A percentile compares a stretch with the other conserved stretches of the same genome.
phyloP scores from a whole-genome alignment of 352 stramenopile genomes.

The Phytophthora niederhauseri region DNA sequence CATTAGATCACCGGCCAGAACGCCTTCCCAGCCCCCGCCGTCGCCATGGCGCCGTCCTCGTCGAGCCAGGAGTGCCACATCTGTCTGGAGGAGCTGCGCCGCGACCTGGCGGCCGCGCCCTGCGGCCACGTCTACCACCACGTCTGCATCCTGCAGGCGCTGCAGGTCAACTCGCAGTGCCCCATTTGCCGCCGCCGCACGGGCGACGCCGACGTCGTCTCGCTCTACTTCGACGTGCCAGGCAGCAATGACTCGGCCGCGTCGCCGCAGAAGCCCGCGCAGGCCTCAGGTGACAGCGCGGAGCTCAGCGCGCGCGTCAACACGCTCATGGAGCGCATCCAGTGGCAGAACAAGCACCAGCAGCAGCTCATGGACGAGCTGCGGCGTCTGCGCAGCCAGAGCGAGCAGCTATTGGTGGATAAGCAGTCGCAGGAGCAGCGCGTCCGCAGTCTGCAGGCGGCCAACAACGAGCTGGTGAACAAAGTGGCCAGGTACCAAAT shows the following conservation, averaged over 20 bases:
- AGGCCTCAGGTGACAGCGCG: constrained; percentile 33
- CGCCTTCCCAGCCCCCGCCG: background rate
- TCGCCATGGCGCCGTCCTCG: constrained; percentile 18
- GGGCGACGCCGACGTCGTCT: constrained; percentile 51
- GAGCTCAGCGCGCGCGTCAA: constrained; percentile 60
- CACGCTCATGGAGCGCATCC: constrained; percentile 68
- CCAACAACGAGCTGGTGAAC: constrained; percentile 61
- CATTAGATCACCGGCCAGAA: background rate
- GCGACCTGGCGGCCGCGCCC: constrained; percentile 58
- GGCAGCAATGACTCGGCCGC: background rate
- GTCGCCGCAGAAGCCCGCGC: background rate
- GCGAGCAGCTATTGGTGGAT: constrained; percentile 64
- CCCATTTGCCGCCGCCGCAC: constrained; percentile 70
- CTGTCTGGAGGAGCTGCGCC: constrained; percentile 77
- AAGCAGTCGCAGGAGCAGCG: constrained; percentile 69
- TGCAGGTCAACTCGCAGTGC: constrained; percentile 74
- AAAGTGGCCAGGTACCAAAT: constrained; percentile 84
- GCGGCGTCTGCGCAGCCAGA: constrained; percentile 63
- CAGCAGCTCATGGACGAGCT: constrained; percentile 63
- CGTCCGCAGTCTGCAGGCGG: constrained; percentile 46
- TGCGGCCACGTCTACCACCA: constrained; percentile 83
- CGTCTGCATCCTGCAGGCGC: constrained; percentile 71
- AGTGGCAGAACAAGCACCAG: constrained; percentile 83
- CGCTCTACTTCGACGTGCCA: constrained; percentile 72
- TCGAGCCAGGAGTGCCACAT: constrained; percentile 79